Evolutionary conservation across 2,329 filamentous ascomycete species (phyloP), one percentile per base, ranked within the genome.

Genomic region (Laburnicola sp.): DNA sequence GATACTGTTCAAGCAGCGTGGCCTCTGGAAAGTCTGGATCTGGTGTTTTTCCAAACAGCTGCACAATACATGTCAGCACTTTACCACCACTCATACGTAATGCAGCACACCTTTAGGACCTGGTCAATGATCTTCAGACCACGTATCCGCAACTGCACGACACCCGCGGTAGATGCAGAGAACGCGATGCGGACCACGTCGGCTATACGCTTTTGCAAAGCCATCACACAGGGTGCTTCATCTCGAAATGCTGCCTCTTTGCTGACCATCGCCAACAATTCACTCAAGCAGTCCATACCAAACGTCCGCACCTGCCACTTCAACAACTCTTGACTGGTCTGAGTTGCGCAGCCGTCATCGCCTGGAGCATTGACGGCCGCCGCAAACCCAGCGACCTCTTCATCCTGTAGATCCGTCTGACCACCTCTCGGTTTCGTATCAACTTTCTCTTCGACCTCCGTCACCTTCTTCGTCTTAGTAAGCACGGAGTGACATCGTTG

Each of bases 11-110:
- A 3, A 99, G 81, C 11, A 99, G 80, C 75, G 96, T 96, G 0
- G 89, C 94, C 74, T 99, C 94, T n/a, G 93, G 85, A 68, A 99
- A 99, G 70, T 99, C 94, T 0, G 94, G 95, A 74, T 99, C 94
- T 1, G 93, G 89, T 1, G 89, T 91, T 68, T 91, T 93, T 47
- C 94, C 94, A 75, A 99, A 99, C 80, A 97, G 91, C 78, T 81
- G 50, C 3, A 23, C 8, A 42, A 36, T 7, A 9, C 8, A 9
- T 32, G 31, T 43, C 34, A 43, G 32, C 38, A 28, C 31, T 45
- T 22, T 23, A 16, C 11, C n/a, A 4, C 11, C 6, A 8, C 4
- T 11, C 10, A 6, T 3, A 46, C n/a, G 5, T 26, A 4, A 22
- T 8, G 16, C 4, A 9, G 34, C 50, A 37, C 67, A 80, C 79